Evolutionary conservation across 192 early-diverging fungal genomes (phyloP).

Genomic region (Coemansia sp.): DNA sequence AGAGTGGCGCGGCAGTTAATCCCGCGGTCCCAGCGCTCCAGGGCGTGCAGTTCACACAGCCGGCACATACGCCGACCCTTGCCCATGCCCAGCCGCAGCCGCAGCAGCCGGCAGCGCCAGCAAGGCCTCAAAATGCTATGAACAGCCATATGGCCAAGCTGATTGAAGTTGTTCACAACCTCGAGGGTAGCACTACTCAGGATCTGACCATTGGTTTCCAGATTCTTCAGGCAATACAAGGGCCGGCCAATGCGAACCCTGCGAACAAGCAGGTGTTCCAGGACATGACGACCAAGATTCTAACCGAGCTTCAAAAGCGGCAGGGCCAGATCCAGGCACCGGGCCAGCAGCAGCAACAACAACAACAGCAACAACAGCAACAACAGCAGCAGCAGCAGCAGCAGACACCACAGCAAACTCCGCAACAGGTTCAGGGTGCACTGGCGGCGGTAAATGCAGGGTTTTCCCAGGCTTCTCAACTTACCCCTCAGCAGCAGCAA

Average conservation of each 20-base stretch:
- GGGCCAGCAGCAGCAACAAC: conserved; percentile 8
- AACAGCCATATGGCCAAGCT: conserved; percentile 8
- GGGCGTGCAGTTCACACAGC: conserved; percentile 12
- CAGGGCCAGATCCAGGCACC: conserved; percentile 10
- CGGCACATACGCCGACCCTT: conserved; percentile 2
- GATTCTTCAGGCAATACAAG: conserved; percentile 25
- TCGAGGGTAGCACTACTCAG: conserved; percentile 21
- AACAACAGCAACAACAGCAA: not conserved
- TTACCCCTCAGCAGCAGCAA: conserved; percentile 16
- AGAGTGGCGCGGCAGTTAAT: conserved; percentile 5
- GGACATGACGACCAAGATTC: conserved; percentile 10
- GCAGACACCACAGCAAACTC: not conserved
- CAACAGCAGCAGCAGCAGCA: conserved; percentile 1
- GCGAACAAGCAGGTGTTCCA: conserved; percentile 5
- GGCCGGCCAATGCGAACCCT: conserved; percentile 3
- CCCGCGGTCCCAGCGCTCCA: conserved; percentile 5
- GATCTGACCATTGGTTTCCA: conserved; percentile 17
- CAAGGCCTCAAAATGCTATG: not conserved
- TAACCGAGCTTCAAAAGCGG: conserved; percentile 9
- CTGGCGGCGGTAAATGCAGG: not conserved
- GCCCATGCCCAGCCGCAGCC: conserved; percentile 19
- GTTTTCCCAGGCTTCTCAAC: not conserved
- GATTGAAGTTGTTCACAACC: conserved; percentile 20
- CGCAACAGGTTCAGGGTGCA: not conserved
- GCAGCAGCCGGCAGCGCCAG: conserved; percentile 14